phyloP scores from a whole-genome alignment of 345 rosid genomes.

The Draba incana region DNA sequence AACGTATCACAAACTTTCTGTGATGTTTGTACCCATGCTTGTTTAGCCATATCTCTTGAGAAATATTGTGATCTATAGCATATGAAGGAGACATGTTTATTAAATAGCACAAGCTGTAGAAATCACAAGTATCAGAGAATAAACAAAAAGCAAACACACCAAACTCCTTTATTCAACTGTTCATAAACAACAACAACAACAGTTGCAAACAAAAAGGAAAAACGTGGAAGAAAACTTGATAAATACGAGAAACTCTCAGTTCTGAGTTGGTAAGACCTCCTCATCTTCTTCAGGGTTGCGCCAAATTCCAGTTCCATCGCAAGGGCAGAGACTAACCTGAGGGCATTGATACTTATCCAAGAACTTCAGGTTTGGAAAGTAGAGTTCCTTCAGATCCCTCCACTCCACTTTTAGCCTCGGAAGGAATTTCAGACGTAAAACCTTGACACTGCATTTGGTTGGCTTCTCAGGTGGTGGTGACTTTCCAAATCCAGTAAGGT shows the following conservation, averaged over 20 bases:
- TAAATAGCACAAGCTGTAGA: too few species aligned
- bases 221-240: too few species aligned
- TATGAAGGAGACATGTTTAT: too few species aligned
- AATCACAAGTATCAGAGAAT: background rate
- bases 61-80: too few species aligned
- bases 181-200: conserved; percentile 36
- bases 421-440: conserved; percentile 41
- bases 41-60: too few species aligned
- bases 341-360: conserved; percentile 42
- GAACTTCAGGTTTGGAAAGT: conserved; percentile 29
- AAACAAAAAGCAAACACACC: conserved; percentile 26
- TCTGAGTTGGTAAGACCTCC: too few species aligned
- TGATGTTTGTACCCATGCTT: too few species aligned
- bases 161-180: conserved; percentile 26
- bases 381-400: conserved; percentile 17
- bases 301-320: conserved; percentile 42
- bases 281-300: background rate
- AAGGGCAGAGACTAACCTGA: conserved; percentile 40
- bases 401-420: conserved; percentile 40
- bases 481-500: conserved; percentile 28
- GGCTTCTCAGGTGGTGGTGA: background rate
- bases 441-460: background rate
- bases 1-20: too few species aligned
- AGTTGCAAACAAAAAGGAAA: conserved; percentile 6
- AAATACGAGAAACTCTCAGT: background rate